phyloP scores from a whole-genome alignment of 805 yeast species.

The Wickerhamiella bombiphila region DNA sequence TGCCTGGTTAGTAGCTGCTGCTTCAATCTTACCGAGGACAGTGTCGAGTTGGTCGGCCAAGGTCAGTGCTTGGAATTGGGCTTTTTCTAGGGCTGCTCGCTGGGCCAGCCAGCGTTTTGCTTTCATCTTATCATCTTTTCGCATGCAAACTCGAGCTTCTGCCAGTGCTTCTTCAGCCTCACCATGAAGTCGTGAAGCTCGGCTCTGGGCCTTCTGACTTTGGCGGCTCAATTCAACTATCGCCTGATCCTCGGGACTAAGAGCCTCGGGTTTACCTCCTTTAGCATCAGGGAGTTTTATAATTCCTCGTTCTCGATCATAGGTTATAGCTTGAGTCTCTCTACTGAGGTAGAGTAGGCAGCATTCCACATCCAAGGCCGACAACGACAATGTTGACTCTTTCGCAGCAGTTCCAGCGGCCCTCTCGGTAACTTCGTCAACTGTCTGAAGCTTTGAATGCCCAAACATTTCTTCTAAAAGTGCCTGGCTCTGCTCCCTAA shows the following conservation, averaged over 20 bases:
- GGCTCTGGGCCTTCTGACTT: conserved; percentile 10
- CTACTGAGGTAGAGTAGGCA: conserved; percentile 17
- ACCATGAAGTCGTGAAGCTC: conserved; percentile 14
- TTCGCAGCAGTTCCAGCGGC: conserved; percentile 3
- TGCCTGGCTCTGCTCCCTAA: conserved; percentile 10
- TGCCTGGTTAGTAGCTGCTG: conserved; percentile 29
- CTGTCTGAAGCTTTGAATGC: conserved; percentile 4
- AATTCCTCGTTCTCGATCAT: conserved; percentile 8
- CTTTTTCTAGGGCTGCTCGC: conserved; percentile 15
- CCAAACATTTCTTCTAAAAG: conserved; percentile 4
- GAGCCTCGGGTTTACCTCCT: not conserved
- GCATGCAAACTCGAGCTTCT: conserved; percentile 15
- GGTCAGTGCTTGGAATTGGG: conserved; percentile 19
- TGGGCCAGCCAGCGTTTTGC: conserved; percentile 21
- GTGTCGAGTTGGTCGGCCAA: conserved; percentile 27
- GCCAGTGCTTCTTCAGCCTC: conserved; percentile 15
- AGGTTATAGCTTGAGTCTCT: conserved; percentile 12
- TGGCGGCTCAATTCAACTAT: conserved; percentile 9
- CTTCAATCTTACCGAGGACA: conserved; percentile 30
- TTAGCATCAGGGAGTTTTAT: conserved; percentile 11
- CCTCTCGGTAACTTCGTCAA: conserved; percentile 1
- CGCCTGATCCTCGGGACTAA: conserved; percentile 9
- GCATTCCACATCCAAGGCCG: conserved; percentile 17
- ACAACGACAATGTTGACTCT: conserved; percentile 3
- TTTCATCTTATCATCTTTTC: conserved; percentile 6